phyloP scores from a whole-genome alignment of 768 basidiomycete species.

The Xerocomus brunneocitrinus region DNA sequence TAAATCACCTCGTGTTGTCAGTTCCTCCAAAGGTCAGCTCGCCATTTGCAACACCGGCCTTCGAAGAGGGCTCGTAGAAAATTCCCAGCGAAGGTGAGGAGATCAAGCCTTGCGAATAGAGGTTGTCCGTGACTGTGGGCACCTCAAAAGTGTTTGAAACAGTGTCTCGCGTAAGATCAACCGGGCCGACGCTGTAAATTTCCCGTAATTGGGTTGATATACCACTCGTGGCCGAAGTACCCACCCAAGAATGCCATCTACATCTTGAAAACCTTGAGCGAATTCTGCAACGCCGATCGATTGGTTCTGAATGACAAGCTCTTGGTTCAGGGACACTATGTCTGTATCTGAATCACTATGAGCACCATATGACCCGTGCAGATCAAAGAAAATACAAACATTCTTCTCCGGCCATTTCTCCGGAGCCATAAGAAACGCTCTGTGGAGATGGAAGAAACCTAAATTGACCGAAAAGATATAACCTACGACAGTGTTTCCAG shows the following conservation, averaged over 20 bases:
- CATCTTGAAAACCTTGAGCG: conserved; percentile 40
- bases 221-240: neutral
- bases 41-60: conserved; percentile 38
- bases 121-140: conserved; percentile 58
- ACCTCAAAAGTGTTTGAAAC: conserved; percentile 38
- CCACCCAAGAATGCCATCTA: conserved; percentile 53
- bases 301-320: conserved; percentile 43
- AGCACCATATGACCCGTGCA: neutral
- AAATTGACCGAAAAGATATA: neutral
- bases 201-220: neutral
- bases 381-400: conserved; percentile 27
- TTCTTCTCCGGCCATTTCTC: conserved; percentile 50
- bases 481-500: conserved; percentile 36
- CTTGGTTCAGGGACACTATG: conserved; percentile 37
- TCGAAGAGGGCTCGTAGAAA: conserved; percentile 47
- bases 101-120: conserved; percentile 46
- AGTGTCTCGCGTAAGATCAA: conserved; percentile 44
- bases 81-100: conserved; percentile 44
- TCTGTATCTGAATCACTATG: conserved; percentile 38
- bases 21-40: conserved; percentile 55
- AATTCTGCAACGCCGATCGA: conserved; percentile 44
- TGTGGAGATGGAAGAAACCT: conserved; percentile 13
- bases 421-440: conserved; percentile 54
- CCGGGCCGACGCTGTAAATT: conserved; percentile 42
- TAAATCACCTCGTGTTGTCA: conserved; percentile 39